Base-by-base conservation (phyloP, 495 filamentous ascomycete genomes). In the Hypoxylon trugodes region DNA sequence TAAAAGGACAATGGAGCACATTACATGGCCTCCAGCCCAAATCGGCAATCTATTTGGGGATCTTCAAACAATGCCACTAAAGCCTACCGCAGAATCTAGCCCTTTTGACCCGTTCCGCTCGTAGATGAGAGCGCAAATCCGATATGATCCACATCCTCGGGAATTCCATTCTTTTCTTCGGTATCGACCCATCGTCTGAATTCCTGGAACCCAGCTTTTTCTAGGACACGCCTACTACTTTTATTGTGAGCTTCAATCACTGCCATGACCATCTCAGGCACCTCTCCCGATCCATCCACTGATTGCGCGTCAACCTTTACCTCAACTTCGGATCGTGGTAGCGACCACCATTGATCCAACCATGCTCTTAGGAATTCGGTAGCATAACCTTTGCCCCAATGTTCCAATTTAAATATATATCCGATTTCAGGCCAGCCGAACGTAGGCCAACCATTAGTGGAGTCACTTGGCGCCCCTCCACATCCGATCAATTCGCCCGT, bases 321-420 rank as follows among this genome's bases (percentile, higher is more conserved):
- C 37, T 75, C 73, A 7, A 66, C 50, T 61, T 77, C 74, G 3
- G 45, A 54, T 32, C 76, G 65, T 19, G 73, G 72, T 30, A 79
- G 61, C 13, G 66, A 54, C 56, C 69, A 65, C 73, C 74, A 79
- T 8, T 65, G 51, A 13, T 46, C 41, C 18, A 73, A 47, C 56
- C 66, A 72, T 3, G 61, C 73, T n/a, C 43, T 66, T 6, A 79
- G 16, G 36, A 75, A 76, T 35, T 79, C 76, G 0, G 73, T 76
- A 6, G 64, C 76, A 9, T 73, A 56, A 6, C 76, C 76, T 33
- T 70, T 68, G 2, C 70, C 70, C 76, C 76, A 79, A 36, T 62
- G 51, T 19, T 78, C 74, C 40, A 66, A 70, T 16, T 69, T 70
- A 21, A 79, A 53, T 55, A 76, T 66, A 43, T 78, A 79, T 15